Evolutionary conservation across 2,329 filamentous ascomycete genomes (phyloP), one percentile per base, ranked within the genome.

Genomic region (Leptodontidium sp.): DNA sequence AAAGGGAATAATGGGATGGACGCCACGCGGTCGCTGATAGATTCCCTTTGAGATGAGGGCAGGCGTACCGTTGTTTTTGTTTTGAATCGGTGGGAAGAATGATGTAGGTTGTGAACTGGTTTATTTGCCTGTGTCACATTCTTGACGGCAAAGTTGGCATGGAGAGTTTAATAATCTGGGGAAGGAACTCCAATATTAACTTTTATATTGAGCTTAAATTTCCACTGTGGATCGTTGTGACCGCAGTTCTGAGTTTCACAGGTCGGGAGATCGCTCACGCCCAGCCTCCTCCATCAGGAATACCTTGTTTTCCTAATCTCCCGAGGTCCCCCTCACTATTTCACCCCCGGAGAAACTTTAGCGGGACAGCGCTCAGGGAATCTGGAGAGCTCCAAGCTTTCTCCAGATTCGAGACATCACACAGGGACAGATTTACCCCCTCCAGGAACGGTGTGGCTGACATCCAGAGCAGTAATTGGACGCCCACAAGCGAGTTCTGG

Each of bases 341-440:
- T 26, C n/a, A 45, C 35, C 57, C 57, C 57, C 29, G 40, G 57
- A 61, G 40, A 40, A 40, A 61, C 57, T 26, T 45, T 24, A 24
- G 40, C 45, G n/a, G 35, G 32, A 15, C 57, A 61, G 40, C 40
- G 35, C 21, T 21, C 11, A 43, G 6, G 35, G n/a, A 40, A 61
- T 45, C 35, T 45, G 57, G 57, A 61, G 35, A 45, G 40, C 57
- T 45, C 57, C 35, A 45, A 29, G n/a, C 40, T 61, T 45, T 24
- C 57, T 61, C 57, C 57, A 61, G 26, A 35, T 35, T 35, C 29
- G 17, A 55, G n/a, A 35, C n/a, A 55, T 32, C 52, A 12, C 52
- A 55, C 57, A 45, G 21, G 38, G 21, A 26, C 57, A 24, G 38
- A 32, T 11, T 21, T 43, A 5, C 7, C 24, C 7, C 21, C 57